Percentiles rank a stretch among this genome's conserved stretches.
phyloP scores from a whole-genome alignment of 768 basidiomycete species.

The Lyophyllum shimeji region DNA sequence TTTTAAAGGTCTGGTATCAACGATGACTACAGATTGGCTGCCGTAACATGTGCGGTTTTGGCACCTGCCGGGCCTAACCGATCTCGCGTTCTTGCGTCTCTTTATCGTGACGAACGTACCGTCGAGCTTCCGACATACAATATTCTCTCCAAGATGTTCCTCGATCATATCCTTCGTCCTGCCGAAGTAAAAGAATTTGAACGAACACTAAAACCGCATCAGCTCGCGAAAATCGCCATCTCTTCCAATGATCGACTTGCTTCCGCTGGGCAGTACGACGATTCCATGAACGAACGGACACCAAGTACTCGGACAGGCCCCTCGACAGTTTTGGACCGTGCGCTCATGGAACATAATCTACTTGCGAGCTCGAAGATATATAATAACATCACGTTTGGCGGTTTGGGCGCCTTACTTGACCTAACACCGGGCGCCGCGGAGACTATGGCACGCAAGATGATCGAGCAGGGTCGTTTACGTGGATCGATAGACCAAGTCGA shows the following conservation, averaged over 20 bases:
- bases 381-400: constrained; percentile 94
- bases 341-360: constrained; percentile 98
- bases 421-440: constrained; percentile 92
- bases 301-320: constrained; percentile 86
- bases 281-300: constrained; percentile 47
- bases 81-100: constrained; percentile 86
- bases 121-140: constrained; percentile 77
- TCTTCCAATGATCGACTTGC: constrained; percentile 82
- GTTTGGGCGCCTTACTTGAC: constrained; percentile 88
- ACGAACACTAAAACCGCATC: constrained; percentile 83
- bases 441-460: constrained; percentile 98
- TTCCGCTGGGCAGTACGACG: constrained; percentile 61
- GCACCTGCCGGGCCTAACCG: constrained; percentile 97
- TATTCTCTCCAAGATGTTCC: constrained; percentile 97
- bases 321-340: constrained; percentile 92
- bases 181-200: constrained; percentile 91
- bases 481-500: constrained; percentile 97
- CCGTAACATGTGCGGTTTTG: constrained; percentile 94
- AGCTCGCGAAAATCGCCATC: constrained; percentile 88
- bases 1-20: constrained; percentile 3
- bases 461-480: constrained; percentile 92
- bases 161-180: constrained; percentile 93
- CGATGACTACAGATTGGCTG: constrained; percentile 59
- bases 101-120: constrained; percentile 93
- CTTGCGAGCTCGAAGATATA: constrained; percentile 97